Evolutionary conservation across 768 basidiomycete species (phyloP).

Genomic region (Lactifluus echinatus): DNA sequence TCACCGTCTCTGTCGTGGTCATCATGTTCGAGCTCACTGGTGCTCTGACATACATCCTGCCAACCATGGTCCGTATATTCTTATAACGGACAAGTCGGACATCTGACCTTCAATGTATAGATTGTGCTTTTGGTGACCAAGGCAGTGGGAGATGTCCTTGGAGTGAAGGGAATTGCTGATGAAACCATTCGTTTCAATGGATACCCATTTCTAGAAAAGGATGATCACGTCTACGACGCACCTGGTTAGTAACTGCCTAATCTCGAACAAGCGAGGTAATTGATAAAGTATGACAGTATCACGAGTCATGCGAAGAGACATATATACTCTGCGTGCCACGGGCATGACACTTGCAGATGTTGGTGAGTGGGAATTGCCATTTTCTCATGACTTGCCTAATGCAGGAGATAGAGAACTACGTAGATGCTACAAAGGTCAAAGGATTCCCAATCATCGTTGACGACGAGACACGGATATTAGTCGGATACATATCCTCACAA

Average conservation of each 20-base stretch:
- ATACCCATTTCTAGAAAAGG: conserved; percentile 93
- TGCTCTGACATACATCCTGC: conserved; percentile 91
- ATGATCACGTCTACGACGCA: conserved; percentile 87
- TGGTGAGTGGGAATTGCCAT: conserved; percentile 42
- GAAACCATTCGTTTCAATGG: conserved; percentile 97
- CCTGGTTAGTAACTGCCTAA: conserved; percentile 48
- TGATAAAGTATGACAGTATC: conserved; percentile 46
- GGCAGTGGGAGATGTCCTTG: conserved; percentile 91
- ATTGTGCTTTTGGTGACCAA: conserved; percentile 95
- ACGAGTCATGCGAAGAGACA: conserved; percentile 79
- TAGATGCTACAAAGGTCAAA: conserved; percentile 69
- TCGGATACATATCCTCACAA: conserved; percentile 83
- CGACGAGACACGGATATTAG: conserved; percentile 48
- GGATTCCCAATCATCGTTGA: conserved; percentile 85
- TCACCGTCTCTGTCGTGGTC: conserved; percentile 96
- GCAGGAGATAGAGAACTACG: conserved; percentile 41
- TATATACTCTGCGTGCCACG: conserved; percentile 61
- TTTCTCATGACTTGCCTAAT: neutral
- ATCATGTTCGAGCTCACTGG: conserved; percentile 99
- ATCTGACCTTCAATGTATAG: conserved; percentile 34
- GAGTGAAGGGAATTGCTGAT: conserved; percentile 91
- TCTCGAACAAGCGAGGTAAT: neutral
- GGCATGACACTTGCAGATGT: conserved; percentile 74
- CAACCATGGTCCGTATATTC: conserved; percentile 73
- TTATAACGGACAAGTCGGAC: conserved; percentile 13